Evolutionary conservation across 805 yeast genomes (phyloP), one percentile per base, ranked within the genome.

Genomic region (Saturnispora saitoi): DNA sequence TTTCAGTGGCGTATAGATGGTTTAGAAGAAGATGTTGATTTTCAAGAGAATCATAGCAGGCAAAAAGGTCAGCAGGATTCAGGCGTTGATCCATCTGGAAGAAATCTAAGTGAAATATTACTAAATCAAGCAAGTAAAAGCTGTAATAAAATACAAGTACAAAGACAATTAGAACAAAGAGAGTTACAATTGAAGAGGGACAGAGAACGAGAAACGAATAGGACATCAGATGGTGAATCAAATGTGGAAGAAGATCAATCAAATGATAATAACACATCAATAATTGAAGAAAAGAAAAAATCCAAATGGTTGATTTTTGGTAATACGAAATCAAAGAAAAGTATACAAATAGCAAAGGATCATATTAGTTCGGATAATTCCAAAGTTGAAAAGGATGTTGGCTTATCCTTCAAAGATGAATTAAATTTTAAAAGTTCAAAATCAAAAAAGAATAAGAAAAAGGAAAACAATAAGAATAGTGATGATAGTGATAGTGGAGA

Each of bases 331-430:
- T 29, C 34, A 11, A 41, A 30, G 32, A 29, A 28, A 14, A 41
- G 32, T 15, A 17, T 17, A 3, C 32, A 28, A 29, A 29, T 28
- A 19, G 12, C 32, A 10, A 30, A 28, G 15, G 43, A 41, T 15
- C 34, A 30, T 15, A 19, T 41, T 14, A 22, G 20, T n/a, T 11
- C 39, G 5, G 34, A 12, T 19, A 38, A 20, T 30, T 37, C 17
- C 4, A 30, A 29, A n/a, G 10, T 44, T 22, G 54, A 51, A 38
- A 48, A 51, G 45, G 55, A 51, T 10, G 45, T 41, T 19, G 36
- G 41, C 8, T 37, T 37, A 37, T 22, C 41, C 10, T 37, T 37
- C 12, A 20, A 37, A 20, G 29, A 22, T 22, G 41, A 37, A 22
- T 37, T 37, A 20, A 22, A 37, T 12, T 37, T 37, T 9, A 20